phyloP scores from a whole-genome alignment of 1,284 basidiomycete species.

The Pseudozyma hubeiensis region DNA sequence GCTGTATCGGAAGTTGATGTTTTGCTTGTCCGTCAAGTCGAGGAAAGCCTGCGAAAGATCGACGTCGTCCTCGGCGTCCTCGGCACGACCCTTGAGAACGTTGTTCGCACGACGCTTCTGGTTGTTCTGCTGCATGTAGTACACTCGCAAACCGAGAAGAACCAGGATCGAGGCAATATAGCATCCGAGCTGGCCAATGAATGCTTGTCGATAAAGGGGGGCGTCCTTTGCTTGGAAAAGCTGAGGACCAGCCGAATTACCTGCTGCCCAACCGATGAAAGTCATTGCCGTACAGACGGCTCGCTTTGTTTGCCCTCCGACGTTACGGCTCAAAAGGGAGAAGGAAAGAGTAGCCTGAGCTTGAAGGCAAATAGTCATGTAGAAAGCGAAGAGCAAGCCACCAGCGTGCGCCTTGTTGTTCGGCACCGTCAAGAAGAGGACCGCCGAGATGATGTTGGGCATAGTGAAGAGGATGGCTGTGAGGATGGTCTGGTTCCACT shows the following conservation, averaged over 20 bases:
- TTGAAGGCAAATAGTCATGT: constrained; percentile 43
- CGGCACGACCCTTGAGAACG: constrained; percentile 25
- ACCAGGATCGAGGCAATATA: constrained; percentile 72
- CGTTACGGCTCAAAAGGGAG: constrained; percentile 71
- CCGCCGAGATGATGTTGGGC: constrained; percentile 55
- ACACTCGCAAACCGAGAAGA: constrained; percentile 70
- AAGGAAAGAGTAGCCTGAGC: constrained; percentile 52
- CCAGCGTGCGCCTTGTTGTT: constrained; percentile 37
- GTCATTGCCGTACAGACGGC: constrained; percentile 43
- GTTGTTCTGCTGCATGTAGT: constrained; percentile 72
- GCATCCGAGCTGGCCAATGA: constrained; percentile 72
- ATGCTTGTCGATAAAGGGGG: constrained; percentile 70
- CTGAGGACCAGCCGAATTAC: constrained; percentile 59
- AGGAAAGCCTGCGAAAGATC: constrained; percentile 39
- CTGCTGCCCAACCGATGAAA: constrained; percentile 55
- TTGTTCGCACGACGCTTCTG: constrained; percentile 53
- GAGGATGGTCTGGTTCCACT: constrained; percentile 62
- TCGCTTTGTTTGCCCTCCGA: constrained; percentile 63
- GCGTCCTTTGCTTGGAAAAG: constrained; percentile 51
- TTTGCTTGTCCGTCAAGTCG: constrained; percentile 46
- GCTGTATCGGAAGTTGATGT: constrained; percentile 46
- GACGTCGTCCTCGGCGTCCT: constrained; percentile 39
- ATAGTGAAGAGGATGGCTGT: constrained; percentile 50
- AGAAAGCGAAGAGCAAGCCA: constrained; percentile 44
- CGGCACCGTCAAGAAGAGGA: constrained; percentile 56